phyloP scores from a whole-genome alignment of 495 filamentous ascomycete species.

The Neurospora sp. region DNA sequence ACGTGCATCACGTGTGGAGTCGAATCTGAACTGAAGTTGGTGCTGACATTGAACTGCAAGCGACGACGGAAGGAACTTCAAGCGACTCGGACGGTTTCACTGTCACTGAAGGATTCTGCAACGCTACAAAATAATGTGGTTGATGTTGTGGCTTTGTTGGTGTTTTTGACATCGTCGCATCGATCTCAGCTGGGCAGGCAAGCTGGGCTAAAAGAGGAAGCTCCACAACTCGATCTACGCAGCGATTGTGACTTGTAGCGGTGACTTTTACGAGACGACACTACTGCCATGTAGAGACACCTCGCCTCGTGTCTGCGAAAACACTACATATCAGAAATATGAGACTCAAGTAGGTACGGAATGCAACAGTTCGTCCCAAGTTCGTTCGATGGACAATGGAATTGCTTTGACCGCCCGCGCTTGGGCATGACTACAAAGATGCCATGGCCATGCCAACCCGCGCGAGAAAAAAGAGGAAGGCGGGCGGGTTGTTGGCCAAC shows the following conservation, averaged over 20 bases:
- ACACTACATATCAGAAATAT: background rate
- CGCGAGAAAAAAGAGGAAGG: background rate
- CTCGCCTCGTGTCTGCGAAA: background rate
- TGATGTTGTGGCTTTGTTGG: background rate
- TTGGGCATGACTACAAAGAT: background rate
- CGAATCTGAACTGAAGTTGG: background rate
- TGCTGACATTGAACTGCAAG: background rate
- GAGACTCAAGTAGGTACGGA: background rate
- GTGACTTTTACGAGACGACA: background rate
- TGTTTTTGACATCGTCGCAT: background rate
- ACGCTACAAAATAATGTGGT: background rate
- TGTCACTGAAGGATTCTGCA: background rate
- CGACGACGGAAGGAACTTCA: background rate
- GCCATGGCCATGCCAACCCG: background rate
- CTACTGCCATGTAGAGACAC: background rate
- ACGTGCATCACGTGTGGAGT: background rate
- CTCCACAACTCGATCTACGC: background rate
- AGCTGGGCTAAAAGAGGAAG: background rate
- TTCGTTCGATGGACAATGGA: background rate
- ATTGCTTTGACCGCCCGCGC: background rate
- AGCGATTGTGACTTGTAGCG: background rate
- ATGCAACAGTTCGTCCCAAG: background rate
- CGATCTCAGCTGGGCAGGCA: background rate
- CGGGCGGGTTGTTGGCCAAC: background rate
- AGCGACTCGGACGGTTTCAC: background rate